These are phyloP conservation scores for Murraya koenigii DNA, from an alignment of 345 rosid genomes.

Conservation along the genomic window DNA sequence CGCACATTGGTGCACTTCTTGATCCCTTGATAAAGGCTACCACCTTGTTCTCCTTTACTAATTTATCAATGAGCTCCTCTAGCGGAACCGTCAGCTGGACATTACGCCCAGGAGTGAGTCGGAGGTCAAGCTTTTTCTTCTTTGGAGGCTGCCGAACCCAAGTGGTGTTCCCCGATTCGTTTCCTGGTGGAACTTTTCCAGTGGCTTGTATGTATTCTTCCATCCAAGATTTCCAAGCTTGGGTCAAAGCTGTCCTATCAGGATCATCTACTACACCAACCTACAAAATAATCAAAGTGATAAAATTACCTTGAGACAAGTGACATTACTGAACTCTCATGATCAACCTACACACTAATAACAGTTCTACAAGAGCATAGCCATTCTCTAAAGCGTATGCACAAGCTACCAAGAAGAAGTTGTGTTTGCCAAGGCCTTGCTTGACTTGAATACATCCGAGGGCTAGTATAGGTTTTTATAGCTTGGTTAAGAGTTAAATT, in stretches of 20 bases:
- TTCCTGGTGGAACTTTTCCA: slow-evolving; percentile 89
- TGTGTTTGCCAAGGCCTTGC: background rate
- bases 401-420: background rate
- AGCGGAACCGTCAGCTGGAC: slow-evolving; percentile 73
- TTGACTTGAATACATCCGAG: background rate
- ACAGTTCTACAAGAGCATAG: background rate
- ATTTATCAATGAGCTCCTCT: slow-evolving; percentile 59
- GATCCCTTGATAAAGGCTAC: slow-evolving; percentile 95
- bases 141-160: slow-evolving; percentile 61
- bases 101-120: slow-evolving; percentile 87
- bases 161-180: slow-evolving; percentile 79
- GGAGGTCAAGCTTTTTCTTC: slow-evolving; percentile 71
- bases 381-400: background rate
- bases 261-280: slow-evolving; percentile 72
- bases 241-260: slow-evolving; percentile 62
- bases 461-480: too few species aligned
- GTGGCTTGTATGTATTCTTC: slow-evolving; percentile 77
- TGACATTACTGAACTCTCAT: background rate
- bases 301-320: background rate
- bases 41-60: slow-evolving; percentile 87
- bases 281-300: slow-evolving; percentile 32
- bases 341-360: background rate
- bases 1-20: slow-evolving; percentile 82
- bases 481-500: background rate
- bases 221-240: slow-evolving; percentile 98